phyloP scores from a whole-genome alignment of 2,329 filamentous ascomycete genomes.

The Colletotrichum costaricense region DNA sequence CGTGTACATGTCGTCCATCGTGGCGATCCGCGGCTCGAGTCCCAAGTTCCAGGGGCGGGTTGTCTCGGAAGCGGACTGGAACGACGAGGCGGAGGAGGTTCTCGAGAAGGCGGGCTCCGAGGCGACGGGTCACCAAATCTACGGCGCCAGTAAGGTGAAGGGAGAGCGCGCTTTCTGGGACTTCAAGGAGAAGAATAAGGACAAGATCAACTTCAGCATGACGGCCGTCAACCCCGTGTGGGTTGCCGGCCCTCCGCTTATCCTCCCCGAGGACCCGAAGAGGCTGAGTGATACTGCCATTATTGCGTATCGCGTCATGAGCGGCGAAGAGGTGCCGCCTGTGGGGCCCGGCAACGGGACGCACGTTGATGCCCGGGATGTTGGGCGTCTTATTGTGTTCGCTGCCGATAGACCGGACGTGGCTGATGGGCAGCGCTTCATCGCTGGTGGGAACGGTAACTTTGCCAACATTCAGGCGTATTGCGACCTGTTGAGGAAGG shows the following conservation, averaged over 20 bases:
- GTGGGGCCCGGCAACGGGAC: conserved; percentile 15
- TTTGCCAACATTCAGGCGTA: conserved; percentile 20
- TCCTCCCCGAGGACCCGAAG: conserved; percentile 25
- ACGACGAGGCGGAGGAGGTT: conserved; percentile 42
- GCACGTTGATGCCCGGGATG: conserved; percentile 34
- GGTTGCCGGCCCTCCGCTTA: conserved; percentile 30
- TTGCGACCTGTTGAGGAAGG: conserved; percentile 21
- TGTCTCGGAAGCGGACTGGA: conserved; percentile 43
- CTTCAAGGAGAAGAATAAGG: conserved; percentile 41
- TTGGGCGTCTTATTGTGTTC: conserved; percentile 21
- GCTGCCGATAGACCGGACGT: background rate
- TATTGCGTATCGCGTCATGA: conserved; percentile 37
- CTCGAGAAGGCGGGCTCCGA: conserved; percentile 41
- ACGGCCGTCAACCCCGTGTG: conserved; percentile 28
- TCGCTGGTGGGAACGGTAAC: conserved; percentile 15
- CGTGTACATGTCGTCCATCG: conserved; percentile 42
- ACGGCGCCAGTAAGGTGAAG: conserved; percentile 45
- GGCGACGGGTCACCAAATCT: conserved; percentile 34
- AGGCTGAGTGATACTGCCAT: conserved; percentile 34
- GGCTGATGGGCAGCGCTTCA: conserved; percentile 10
- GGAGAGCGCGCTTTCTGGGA: conserved; percentile 46
- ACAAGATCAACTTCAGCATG: conserved; percentile 40
- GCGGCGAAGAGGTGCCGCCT: conserved; percentile 7
- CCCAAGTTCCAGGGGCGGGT: conserved; percentile 20
- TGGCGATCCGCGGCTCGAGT: conserved; percentile 25